phyloP scores from a whole-genome alignment of 2,329 filamentous ascomycete species.

The Neospermospora avenae region DNA sequence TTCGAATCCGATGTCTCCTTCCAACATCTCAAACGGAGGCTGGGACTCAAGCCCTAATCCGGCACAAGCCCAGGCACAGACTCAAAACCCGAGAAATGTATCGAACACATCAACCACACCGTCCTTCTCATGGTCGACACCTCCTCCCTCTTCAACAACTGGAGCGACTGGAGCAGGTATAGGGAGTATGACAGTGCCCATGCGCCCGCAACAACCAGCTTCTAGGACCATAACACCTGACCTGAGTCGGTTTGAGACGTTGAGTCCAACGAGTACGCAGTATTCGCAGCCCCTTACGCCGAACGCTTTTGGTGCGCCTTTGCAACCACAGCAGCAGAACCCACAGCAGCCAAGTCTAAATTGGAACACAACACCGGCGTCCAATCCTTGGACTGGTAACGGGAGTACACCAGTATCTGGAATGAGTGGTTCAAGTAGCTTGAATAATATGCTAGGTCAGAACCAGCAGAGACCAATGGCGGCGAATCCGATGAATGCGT shows the following conservation, averaged over 20 bases:
- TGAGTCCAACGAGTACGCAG: constrained; percentile 59
- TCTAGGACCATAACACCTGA: constrained; percentile 60
- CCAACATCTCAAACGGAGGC: constrained; percentile 44
- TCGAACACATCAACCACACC: constrained; percentile 39
- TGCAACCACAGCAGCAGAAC: constrained; percentile 23
- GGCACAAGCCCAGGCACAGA: constrained; percentile 37
- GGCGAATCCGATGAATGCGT: constrained; percentile 42
- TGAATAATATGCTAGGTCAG: constrained; percentile 47
- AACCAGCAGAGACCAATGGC: constrained; percentile 42
- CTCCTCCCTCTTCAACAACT: constrained; percentile 42
- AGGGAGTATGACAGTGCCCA: constrained; percentile 21
- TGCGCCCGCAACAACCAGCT: constrained; percentile 36
- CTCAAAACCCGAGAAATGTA: background rate
- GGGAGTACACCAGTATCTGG: constrained; percentile 34
- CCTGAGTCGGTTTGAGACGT: constrained; percentile 50
- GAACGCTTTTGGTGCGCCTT: constrained; percentile 39
- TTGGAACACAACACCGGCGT: constrained; percentile 44
- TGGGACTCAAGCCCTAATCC: constrained; percentile 46
- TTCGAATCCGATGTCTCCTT: constrained; percentile 26
- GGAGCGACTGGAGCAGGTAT: constrained; percentile 22
- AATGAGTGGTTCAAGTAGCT: constrained; percentile 38
- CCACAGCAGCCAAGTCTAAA: constrained; percentile 40
- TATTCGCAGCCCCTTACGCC: constrained; percentile 55
- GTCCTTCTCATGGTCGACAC: constrained; percentile 65
- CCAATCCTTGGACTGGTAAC: constrained; percentile 51